Base-by-base conservation (phyloP, 1,284 basidiomycete genomes). In the Ceraceosorus guamensis region DNA sequence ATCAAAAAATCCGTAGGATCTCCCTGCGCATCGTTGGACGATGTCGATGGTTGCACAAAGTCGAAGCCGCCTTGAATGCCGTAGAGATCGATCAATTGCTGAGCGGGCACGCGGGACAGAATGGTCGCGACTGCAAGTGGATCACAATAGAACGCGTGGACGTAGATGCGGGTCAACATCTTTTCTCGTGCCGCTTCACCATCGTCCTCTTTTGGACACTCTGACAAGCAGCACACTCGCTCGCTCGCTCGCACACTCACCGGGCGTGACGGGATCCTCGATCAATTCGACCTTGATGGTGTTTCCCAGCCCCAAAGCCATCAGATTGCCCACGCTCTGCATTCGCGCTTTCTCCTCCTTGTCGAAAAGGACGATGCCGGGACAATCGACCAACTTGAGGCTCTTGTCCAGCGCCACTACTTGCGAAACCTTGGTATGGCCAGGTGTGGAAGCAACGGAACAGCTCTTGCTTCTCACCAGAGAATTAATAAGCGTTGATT, bases 381-480 rank as follows among this genome's bases (percentile, higher is more conserved):
- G 93, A 50, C 91, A 96, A 78, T 98, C 95, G 11, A 98, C 82
- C 32, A 98, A 87, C 53, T 87, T 85, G 65, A 98, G 83, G 0
- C 90, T 89, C 53, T 92, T 88, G 77, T 98, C 92, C 2, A 98
- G 82, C 67, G 90, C 88, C 2, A 98, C 81, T 14, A 88, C 88
- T 77, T 98, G 93, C n/a, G 96, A 81, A 37, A 91, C 88, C 63
- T 90, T 90, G 5, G 93, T 98, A 74, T 91, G 90, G 3, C 93
- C 93, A 0, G 93, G 87, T 66, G 91, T 91, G 2, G 91, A 88
- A 5, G 91, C 92, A n/a, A 97, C 91, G 3, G 86, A 85, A 70
- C 93, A 92, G 16, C 72, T 72, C 1, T 70, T 46, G 0, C 70
- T 55, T 46, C 92, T 81, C 78, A 95, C 93, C 53, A 98, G 80